Percentiles rank a stretch among this genome's conserved stretches.
These are phyloP conservation scores for Backusella macrospora DNA, from an alignment of 192 early-diverging fungal genomes.

Conservation along the genomic window DNA sequence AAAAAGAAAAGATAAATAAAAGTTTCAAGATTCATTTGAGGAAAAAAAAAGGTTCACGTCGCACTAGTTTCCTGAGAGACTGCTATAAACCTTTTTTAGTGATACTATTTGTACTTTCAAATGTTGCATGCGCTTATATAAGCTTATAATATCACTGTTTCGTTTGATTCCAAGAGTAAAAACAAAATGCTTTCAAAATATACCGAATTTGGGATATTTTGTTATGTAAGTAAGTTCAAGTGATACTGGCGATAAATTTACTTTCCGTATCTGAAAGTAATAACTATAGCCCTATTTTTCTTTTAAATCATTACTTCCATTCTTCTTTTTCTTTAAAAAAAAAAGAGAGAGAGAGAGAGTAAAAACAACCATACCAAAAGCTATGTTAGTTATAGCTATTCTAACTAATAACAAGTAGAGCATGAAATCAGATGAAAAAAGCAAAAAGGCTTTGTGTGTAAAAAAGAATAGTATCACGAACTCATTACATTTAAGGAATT, in stretches of 20 bases:
- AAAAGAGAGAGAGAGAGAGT: neutral
- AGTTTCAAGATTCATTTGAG: neutral
- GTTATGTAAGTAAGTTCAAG: neutral
- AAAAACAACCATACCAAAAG: neutral
- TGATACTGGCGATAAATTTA: neutral
- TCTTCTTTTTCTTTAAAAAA: neutral
- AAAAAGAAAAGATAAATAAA: neutral
- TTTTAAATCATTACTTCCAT: neutral
- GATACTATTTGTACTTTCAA: neutral
- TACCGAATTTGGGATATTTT: neutral
- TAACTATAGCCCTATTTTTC: neutral
- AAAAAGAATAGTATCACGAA: neutral
- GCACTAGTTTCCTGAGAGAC: neutral
- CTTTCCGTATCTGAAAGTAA: neutral
- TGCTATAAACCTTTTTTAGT: neutral
- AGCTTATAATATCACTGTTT: neutral
- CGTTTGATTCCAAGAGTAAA: neutral
- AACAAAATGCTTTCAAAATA: neutral
- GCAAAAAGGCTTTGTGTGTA: neutral
- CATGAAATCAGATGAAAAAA: constrained; percentile 6
- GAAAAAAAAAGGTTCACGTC: neutral
- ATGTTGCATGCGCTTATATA: neutral
- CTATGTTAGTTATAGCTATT: neutral
- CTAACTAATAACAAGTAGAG: neutral
- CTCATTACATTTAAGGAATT: neutral